phyloP scores from a whole-genome alignment of 2,329 filamentous ascomycete genomes.

The Lasiodiplodia sp. region DNA sequence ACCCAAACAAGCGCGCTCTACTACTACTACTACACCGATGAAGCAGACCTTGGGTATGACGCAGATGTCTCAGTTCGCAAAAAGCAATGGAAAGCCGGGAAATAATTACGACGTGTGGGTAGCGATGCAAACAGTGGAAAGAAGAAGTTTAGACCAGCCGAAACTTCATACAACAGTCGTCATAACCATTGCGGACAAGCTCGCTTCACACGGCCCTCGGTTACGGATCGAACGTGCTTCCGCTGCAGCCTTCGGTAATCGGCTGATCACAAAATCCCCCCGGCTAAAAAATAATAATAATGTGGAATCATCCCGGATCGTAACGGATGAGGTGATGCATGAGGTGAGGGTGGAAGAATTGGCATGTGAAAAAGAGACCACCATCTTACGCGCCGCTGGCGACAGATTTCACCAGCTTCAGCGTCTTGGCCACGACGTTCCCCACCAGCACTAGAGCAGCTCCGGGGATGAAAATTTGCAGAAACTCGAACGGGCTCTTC shows the following conservation, averaged over 20 bases:
- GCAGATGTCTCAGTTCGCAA: constrained; percentile 19
- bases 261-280: neutral
- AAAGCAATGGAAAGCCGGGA: neutral
- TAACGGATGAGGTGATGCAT: constrained; percentile 10
- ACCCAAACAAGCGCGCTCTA: constrained; percentile 3
- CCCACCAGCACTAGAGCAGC: constrained; percentile 10
- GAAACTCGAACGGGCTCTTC: constrained; percentile 48
- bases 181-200: neutral
- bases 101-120: neutral
- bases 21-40: constrained; percentile 7
- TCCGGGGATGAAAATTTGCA: constrained; percentile 50
- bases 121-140: neutral
- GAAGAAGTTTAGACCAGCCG: neutral
- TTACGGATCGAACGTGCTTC: neutral
- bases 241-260: neutral
- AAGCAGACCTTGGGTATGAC: constrained; percentile 21
- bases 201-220: neutral
- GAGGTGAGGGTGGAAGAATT: constrained; percentile 1
- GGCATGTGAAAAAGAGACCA: constrained; percentile 17
- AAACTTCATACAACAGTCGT: neutral
- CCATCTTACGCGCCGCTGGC: constrained; percentile 5
- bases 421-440: constrained; percentile 20
- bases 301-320: neutral
- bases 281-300: neutral
- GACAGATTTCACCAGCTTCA: constrained; percentile 6